Base-by-base conservation (phyloP, 352 stramenopile species). In the Phytophthora ramorum region DNA sequence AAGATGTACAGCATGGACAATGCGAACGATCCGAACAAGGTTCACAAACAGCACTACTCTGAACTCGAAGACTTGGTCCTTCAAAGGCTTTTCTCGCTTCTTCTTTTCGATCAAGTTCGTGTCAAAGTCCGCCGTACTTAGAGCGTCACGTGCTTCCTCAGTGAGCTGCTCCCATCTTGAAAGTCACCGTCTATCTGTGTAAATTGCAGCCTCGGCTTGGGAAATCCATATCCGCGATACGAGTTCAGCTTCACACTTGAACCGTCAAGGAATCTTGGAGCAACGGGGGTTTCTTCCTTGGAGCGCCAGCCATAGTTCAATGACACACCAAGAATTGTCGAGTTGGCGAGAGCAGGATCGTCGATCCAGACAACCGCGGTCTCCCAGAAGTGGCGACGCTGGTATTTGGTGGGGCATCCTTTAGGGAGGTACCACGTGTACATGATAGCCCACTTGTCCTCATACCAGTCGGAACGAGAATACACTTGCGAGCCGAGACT, bases 381-480 rank as follows among this genome's bases (percentile, higher is more conserved):
- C 55, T 76, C 60, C 75, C 75, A 83, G 20, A 71, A 61, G 30
- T 78, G 71, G 12, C 71, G 75, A 50, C n/a, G 37, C 14, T 41
- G 22, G 24, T 50, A 50, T n/a, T 9, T 6, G 5, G 12, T 34
- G 19, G 6, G 7, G 26, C 5, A 32, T 26, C 40, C 70, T 58
- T 79, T 81, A 2, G 69, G 69, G 37, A 80, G 69, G 53, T 80
- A 80, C 72, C 68, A 80, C 28, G 60, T 51, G 61, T 73, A 75
- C 68, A 72, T 72, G 66, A 76, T 68, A 17, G 63, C 57, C 37
- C 46, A 71, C 12, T 6, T 32, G 26, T 32, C 26, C 26, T 32
- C 4, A 4, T 72, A 72, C 40, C 30, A 57, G 10, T 19, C 34
- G 9, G 63, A 61, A 13, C 63, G 68, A 16, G 62, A 55, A 22